Base-by-base conservation (phyloP, 495 filamentous ascomycete genomes). In the Tuber microsphaerosporum region DNA sequence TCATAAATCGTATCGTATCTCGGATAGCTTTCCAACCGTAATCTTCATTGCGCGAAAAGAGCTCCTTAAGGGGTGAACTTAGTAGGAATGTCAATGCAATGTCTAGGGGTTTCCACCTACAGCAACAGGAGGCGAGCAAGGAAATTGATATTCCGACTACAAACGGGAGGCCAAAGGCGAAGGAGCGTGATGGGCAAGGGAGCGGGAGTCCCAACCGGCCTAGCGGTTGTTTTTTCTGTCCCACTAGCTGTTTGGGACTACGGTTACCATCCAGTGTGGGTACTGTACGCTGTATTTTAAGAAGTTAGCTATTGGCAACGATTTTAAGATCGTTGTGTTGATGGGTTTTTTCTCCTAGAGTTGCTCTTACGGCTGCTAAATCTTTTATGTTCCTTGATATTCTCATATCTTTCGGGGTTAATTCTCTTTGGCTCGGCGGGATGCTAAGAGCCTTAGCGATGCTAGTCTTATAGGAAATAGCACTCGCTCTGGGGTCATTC, bases 191-290 rank as follows among this genome's bases (percentile, higher is more conserved):
- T 20, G 34, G 74, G 14, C n/a, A 45, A 42, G 20, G 70, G 17
- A 34, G 26, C 10, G 14, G 34, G 20, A n/a, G 5, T 73, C 73
- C 44, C 16, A 5, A 4, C n/a, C 65, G 9, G 42, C 76, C 17
- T 42, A 51, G 1, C 69, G 48, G 37, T 56, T 78, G 22, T 26
- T 82, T 34, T 81, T 79, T 48, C 34, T 77, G 39, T 77, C 74
- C 0, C 79, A 79, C 70, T 82, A 79, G 80, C n/a, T 81, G 61
- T 82, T 81, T 74, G 79, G 80, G 20, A 79, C 74, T 5, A n/a
- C 81, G 41, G 80, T 72, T 34, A 73, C 75, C 12, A 79, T 81
- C 79, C 73, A 81, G 26, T 82, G 81, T 71, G 79, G 76, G 78
- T 80, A 68, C 69, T n/a, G n/a, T n/a, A n/a, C n/a, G 22, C 75